Evolutionary conservation across 2,329 filamentous ascomycete species (phyloP), one percentile per base, ranked within the genome.

Genomic region (Acrodontium crateriforme): DNA sequence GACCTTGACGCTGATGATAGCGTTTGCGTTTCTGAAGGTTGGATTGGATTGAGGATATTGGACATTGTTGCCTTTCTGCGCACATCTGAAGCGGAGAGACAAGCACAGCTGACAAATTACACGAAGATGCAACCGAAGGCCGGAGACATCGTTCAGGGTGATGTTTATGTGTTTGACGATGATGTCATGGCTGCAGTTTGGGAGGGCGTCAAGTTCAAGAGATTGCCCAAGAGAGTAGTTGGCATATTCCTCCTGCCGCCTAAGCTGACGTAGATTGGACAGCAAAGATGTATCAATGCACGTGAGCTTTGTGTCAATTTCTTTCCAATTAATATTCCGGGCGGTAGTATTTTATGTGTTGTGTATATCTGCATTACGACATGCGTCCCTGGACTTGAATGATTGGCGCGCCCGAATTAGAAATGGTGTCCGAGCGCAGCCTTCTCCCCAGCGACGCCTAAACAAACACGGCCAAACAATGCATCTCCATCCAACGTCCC

Each of bases 211-310:
- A 37, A 36, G 31, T 47, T 52, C 29, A 47, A 69, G 47, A 60
- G 64, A 34, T 72, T 76, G 26, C 71, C 73, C 18, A 69, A 73
- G 40, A 66, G 67, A 42, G 59, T 72, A 12, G 58, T 78, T 36
- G 71, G 74, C 53, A 61, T 72, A 39, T 63, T 78, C 43, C 56
- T 78, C 36, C 72, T 74, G 27, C 71, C 69, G 2, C 59, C 63
- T 25, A 67, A 66, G 29, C 42, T n/a, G n/a, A n/a, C n/a, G n/a
- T n/a, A n/a, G n/a, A n/a, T n/a, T n/a, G n/a, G n/a, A n/a, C n/a
- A n/a, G n/a, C n/a, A n/a, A n/a, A n/a, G n/a, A n/a, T n/a, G n/a
- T n/a, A n/a, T n/a, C n/a, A n/a, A n/a, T n/a, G n/a, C n/a, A n/a
- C n/a, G n/a, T n/a, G n/a, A n/a, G n/a, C n/a, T n/a, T n/a, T n/a